phyloP scores from a whole-genome alignment of 208 protist genomes.

The Trypanosomatidae sp. region DNA sequence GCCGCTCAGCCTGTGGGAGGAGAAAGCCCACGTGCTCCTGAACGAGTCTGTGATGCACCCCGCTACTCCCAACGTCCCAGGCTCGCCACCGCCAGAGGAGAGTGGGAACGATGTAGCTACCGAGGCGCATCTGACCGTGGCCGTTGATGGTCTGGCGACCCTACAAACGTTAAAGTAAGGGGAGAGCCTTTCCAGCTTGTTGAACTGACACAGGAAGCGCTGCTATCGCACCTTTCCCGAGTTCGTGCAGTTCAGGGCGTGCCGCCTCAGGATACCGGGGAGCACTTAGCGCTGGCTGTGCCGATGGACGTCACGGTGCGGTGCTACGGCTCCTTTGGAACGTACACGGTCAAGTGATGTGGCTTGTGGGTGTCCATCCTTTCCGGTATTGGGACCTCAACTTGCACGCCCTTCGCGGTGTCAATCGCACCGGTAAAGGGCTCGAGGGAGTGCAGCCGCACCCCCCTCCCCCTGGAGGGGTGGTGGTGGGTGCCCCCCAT shows the following conservation, averaged over 20 bases:
- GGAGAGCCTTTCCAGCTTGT: slow-evolving; percentile 20
- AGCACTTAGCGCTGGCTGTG: slow-evolving; percentile 54
- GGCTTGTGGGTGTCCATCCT: slow-evolving; percentile 42
- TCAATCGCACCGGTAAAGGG: background rate
- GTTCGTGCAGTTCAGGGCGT: slow-evolving; percentile 20
- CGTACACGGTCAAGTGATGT: no score
- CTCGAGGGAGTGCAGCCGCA: background rate
- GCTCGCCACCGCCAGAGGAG: slow-evolving; percentile 4
- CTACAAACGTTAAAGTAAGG: slow-evolving; percentile 37
- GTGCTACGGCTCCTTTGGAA: slow-evolving; percentile 24
- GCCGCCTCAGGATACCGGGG: slow-evolving; percentile 29
- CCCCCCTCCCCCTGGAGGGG: background rate
- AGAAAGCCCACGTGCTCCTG: slow-evolving; percentile 22
- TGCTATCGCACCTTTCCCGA: slow-evolving; percentile 43
- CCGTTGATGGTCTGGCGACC: slow-evolving; percentile 24
- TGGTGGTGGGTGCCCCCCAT: no score
- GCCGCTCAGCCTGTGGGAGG: slow-evolving; percentile 37
- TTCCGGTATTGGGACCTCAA: slow-evolving; percentile 56
- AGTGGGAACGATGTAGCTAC: slow-evolving; percentile 22
- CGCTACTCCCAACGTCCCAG: background rate
- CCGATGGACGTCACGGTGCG: slow-evolving; percentile 56
- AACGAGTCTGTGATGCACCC: background rate
- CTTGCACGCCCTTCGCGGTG: background rate
- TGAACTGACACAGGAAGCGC: slow-evolving; percentile 34
- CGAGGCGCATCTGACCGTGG: slow-evolving; percentile 46